Base-by-base conservation (phyloP, 2,329 filamentous ascomycete species). In the Thyridium curvatum region DNA sequence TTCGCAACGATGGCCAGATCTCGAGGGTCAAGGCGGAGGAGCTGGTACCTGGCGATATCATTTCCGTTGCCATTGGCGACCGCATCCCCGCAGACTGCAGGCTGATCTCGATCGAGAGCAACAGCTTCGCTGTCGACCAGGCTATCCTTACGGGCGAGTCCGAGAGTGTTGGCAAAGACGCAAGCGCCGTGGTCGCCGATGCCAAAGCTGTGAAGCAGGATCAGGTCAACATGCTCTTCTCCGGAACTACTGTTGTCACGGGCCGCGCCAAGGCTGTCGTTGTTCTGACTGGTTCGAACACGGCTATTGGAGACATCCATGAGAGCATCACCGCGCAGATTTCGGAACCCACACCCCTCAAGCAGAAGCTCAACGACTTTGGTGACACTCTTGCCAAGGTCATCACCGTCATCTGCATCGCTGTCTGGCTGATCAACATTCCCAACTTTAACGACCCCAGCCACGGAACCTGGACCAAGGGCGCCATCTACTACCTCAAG, bases 361-460 rank as follows among this genome's bases (percentile, higher is more conserved):
- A 98, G 73, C 88, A 98, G 72, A 98, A 98, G 72, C 76, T 98
- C 46, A 96, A 98, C 62, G 89, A 97, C 55, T 98, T 98, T 58
- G 94, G 93, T 46, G 93, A 98, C 65, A 84, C 78, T 58, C 73
- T 98, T 46, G 94, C 94, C 52, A 98, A 97, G 73, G 93, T 97
- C 45, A 98, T 98, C 50, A 97, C 91, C 7, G 84, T 90, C 45
- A 98, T 98, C 55, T 98, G 94, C 64, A 72, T 97, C 48, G 70
- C 95, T 41, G 93, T 98, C 52, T 98, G 93, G 93, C 72, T 97
- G 44, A 98, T 98, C 74, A 98, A 98, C 68, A 87, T 97, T 51
- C 84, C 87, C 55, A 88, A 98, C 69, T 98, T 98, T 73, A 93
- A 80, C 56, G 93, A 98, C 55, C 88, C 90, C 18, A 84, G 86